Evolutionary conservation across 2,329 filamentous ascomycete species (phyloP).

Genomic region (Chaetomiaceae sp.): DNA sequence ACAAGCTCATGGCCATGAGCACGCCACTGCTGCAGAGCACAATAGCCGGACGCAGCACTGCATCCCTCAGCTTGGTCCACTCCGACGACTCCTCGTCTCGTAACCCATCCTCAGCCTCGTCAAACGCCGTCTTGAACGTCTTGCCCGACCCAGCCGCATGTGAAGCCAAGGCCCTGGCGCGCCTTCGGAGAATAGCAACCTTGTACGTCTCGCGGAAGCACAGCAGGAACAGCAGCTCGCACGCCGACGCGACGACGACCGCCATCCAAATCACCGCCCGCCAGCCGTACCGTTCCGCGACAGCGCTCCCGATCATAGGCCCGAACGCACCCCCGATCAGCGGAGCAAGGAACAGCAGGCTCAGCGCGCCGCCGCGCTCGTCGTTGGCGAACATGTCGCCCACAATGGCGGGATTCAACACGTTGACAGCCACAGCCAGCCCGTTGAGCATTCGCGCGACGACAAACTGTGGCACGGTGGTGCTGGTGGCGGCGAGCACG

Average conservation of each 20-base stretch:
- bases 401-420: constrained; percentile 59
- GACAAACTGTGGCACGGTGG: constrained; percentile 45
- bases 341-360: constrained; percentile 52
- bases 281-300: constrained; percentile 54
- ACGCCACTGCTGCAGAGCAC: constrained; percentile 45
- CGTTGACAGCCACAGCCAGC: constrained; percentile 59
- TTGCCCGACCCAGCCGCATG: constrained; percentile 29
- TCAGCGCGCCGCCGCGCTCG: constrained; percentile 55
- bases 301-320: constrained; percentile 50
- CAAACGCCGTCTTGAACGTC: constrained; percentile 31
- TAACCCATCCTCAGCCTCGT: constrained; percentile 20
- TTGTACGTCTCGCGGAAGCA: constrained; percentile 59
- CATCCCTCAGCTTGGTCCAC: constrained; percentile 35
- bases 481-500: constrained; percentile 42
- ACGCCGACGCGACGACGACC: constrained; percentile 42
- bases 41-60: constrained; percentile 42
- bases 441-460: constrained; percentile 55
- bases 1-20: constrained; percentile 45
- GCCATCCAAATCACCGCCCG: constrained; percentile 48
- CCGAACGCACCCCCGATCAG: constrained; percentile 54
- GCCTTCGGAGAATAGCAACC: constrained; percentile 47
- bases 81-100: constrained; percentile 17
- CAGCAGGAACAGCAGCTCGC: constrained; percentile 47
- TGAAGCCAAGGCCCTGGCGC: constrained; percentile 33
- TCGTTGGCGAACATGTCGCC: constrained; percentile 59